Percentiles rank a stretch among this genome's conserved stretches.
These are phyloP conservation scores for Colletotrichum tamarilloi DNA, from an alignment of 2,329 filamentous ascomycete species.

Conservation along the genomic window DNA sequence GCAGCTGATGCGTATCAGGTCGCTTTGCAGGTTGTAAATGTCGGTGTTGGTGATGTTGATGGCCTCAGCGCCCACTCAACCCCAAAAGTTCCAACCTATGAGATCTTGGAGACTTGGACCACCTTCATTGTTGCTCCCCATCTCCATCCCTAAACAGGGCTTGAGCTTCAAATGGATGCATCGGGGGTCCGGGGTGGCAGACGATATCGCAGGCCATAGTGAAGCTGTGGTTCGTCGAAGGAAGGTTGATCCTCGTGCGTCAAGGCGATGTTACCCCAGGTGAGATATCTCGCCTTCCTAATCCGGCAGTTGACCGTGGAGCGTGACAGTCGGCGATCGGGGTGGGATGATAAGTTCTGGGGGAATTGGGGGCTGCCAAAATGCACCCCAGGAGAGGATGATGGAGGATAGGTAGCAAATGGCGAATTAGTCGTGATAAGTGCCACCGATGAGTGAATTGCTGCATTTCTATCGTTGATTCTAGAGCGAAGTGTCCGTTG, in stretches of 20 bases:
- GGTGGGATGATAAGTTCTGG: not conserved
- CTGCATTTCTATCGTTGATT: not conserved
- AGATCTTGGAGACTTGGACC: slow-evolving; percentile 3
- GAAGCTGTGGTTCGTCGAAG: not conserved
- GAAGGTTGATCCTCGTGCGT: slow-evolving; percentile 13
- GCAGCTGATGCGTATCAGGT: not conserved
- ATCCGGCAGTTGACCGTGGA: slow-evolving; percentile 15
- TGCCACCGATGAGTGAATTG: not conserved
- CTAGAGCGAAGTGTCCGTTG: not conserved
- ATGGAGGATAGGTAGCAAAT: not conserved
- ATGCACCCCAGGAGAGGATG: not conserved
- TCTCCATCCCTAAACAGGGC: not conserved
- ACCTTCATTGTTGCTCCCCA: not conserved
- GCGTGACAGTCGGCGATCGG: slow-evolving; percentile 2
- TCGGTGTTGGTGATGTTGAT: not conserved
- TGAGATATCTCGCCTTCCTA: slow-evolving; percentile 29
- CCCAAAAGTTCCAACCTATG: not conserved
- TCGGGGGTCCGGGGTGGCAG: not conserved
- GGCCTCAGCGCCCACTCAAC: not conserved
- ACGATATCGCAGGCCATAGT: not conserved
- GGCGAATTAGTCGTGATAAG: not conserved
- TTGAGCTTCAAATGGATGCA: not conserved
- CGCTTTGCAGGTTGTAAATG: not conserved
- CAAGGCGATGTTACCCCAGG: slow-evolving; percentile 18
- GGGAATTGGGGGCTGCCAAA: not conserved